These are phyloP conservation scores for Thelonectria olida DNA, from an alignment of 2,329 filamentous ascomycete species.

Conservation along the genomic window DNA sequence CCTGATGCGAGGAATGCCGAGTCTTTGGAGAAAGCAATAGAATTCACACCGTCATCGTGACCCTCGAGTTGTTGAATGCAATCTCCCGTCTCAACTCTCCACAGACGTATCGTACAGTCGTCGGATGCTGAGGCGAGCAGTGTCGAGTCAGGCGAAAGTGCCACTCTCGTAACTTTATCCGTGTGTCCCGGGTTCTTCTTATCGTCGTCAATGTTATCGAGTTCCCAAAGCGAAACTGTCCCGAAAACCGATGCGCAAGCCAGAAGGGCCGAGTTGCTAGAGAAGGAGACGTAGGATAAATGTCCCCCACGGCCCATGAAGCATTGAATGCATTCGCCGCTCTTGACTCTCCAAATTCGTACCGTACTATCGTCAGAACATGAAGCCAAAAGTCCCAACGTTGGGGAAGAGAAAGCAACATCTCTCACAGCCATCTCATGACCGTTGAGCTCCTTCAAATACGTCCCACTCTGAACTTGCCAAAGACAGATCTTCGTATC, in stretches of 20 bases:
- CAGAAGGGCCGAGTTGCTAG: neutral
- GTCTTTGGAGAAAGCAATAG: neutral
- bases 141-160: neutral
- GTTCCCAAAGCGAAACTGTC: neutral
- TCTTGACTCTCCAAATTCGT: neutral
- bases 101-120: neutral
- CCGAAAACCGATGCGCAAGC: neutral
- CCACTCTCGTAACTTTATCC: neutral
- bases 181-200: neutral
- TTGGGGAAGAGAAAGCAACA: neutral
- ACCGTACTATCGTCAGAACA: neutral
- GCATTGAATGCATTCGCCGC: neutral
- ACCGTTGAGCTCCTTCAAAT: neutral
- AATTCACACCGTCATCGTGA: neutral
- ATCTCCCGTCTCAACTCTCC: neutral
- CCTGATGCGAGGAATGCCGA: neutral
- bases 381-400: neutral
- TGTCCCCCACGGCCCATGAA: neutral
- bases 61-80: neutral
- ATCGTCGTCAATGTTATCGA: neutral
- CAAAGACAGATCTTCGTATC: neutral
- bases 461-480: neutral
- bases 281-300: neutral
- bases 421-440: neutral
- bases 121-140: neutral